Percentiles rank a stretch among this genome's conserved stretches.
Evolutionary conservation across 108 stramenopile genomes (phyloP).

Genomic region (Discostella pseudostelligera): DNA sequence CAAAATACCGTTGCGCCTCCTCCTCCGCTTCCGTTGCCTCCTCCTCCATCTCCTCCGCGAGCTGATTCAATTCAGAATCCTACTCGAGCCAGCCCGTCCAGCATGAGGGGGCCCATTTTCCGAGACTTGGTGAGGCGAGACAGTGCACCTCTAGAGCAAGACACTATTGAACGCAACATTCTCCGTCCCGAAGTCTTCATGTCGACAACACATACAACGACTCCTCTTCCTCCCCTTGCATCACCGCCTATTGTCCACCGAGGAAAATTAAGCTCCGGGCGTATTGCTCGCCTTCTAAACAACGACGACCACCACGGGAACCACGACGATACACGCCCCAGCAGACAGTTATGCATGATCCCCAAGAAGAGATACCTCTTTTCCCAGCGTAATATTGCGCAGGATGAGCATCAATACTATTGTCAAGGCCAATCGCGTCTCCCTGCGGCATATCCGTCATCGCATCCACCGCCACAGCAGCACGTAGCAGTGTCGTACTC

Average conservation of each 20-base stretch:
- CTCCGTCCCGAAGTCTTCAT: neutral
- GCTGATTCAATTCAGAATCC: too few relatives aligned
- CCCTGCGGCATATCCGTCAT: neutral
- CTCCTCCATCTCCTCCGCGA: neutral
- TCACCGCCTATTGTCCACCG: constrained; percentile 13
- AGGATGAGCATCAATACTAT: constrained; percentile 1
- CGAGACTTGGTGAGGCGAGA: too few relatives aligned
- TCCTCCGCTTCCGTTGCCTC: neutral
- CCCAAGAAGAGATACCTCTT: constrained; percentile 36
- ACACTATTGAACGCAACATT: too few relatives aligned
- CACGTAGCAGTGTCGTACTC: constrained; percentile 6
- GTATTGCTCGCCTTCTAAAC: neutral
- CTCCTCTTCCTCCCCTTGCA: neutral
- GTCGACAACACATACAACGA: too few relatives aligned
- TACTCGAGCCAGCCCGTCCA: too few relatives aligned
- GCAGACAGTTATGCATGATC: constrained; percentile 16
- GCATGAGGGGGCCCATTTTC: too few relatives aligned
- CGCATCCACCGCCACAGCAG: constrained; percentile 3
- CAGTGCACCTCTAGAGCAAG: neutral
- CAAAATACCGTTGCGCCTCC: neutral
- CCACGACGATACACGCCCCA: neutral
- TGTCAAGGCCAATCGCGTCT: constrained; percentile 1
- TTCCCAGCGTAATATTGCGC: constrained; percentile 3
- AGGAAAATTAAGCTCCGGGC: neutral
- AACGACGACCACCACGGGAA: neutral